Percentiles rank a stretch among this genome's conserved stretches.
Conservation (phyloP, 1,139 yeast species). For the Blastobotrys arbuscula region DNA sequence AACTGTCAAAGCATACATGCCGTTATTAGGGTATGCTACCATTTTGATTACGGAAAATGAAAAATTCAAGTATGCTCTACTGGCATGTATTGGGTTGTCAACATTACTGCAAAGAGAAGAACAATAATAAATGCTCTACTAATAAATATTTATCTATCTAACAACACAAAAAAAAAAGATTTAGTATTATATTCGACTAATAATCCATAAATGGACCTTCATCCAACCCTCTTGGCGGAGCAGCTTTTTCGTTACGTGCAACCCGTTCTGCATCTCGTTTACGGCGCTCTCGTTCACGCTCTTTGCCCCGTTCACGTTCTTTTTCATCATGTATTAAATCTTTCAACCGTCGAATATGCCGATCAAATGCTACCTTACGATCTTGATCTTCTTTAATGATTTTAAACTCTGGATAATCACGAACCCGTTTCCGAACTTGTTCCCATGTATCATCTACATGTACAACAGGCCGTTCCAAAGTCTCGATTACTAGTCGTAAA, state of each 20-base stretch:
- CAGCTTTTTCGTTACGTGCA: conserved; percentile 13
- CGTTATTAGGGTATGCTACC: conserved; percentile 88
- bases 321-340: conserved; percentile 22
- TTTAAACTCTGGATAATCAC: conserved; percentile 33
- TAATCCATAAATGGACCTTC: conserved; percentile 28
- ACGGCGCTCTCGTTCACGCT: conserved; percentile 15
- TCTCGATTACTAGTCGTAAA: conserved; percentile 35
- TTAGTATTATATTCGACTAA: conserved; percentile 11
- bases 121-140: conserved; percentile 23
- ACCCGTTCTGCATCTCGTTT: conserved; percentile 18
- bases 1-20: conserved; percentile 84
- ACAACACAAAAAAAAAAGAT: neutral
- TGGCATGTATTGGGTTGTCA: conserved; percentile 59
- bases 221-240: conserved; percentile 24
- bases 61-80: conserved; percentile 63
- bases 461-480: conserved; percentile 31
- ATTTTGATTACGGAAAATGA: conserved; percentile 86
- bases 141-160: neutral
- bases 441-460: conserved; percentile 36
- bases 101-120: conserved; percentile 31
- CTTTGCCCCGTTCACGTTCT: conserved; percentile 22
- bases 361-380: conserved; percentile 33
- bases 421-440: conserved; percentile 32
- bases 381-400: conserved; percentile 36
- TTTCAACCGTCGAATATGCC: conserved; percentile 29